Base-by-base conservation (phyloP, 139 green algal species). In the Penium margaritaceum region DNA sequence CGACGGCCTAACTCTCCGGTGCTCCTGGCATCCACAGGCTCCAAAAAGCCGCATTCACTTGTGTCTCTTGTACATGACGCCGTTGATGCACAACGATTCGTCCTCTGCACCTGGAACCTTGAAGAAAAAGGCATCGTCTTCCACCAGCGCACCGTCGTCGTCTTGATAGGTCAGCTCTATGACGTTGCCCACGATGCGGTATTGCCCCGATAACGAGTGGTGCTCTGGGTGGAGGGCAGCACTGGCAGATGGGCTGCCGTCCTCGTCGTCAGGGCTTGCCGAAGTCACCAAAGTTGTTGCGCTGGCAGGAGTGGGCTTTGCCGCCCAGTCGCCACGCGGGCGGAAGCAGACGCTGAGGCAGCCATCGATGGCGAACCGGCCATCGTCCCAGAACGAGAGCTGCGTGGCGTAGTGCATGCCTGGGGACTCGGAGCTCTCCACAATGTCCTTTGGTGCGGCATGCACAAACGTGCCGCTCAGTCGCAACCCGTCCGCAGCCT, bases 81-180 rank as follows among this genome's bases (percentile, higher is more conserved):
- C 63, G 2, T 71, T 71, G 63, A 71, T 71, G 63, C 24, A 60
- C 1, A 71, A 27, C 44, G 36, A 15, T 12, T 7, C 14, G 32
- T 17, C 63, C 2, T 63, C 63, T 29, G 44, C n/a, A 15, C 35
- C 63, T 21, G 63, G 63, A 41, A 33, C 55, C 35, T 41, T 17
- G 12, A 71, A 71, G 35, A 71, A 71, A 5, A 71, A 71, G 2
- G 63, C 63, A 24, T n/a, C n/a, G n/a, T 41, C 32, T 21, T 71
- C 63, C 32, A 62, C 35, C 1, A 32, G 44, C 63, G 32, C 63
- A 38, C 47, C n/a, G n/a, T n/a, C n/a, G n/a, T n/a, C n/a, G n/a
- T n/a, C 63, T 19, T 41, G 17, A 66, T 71, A 71, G 17, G 21
- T 2, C 34, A 71, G 36, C 63, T 71, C 35, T 5, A 71, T 71